These are phyloP conservation scores for Mycena metata DNA, from an alignment of 768 basidiomycete genomes.

Conservation along the genomic window DNA sequence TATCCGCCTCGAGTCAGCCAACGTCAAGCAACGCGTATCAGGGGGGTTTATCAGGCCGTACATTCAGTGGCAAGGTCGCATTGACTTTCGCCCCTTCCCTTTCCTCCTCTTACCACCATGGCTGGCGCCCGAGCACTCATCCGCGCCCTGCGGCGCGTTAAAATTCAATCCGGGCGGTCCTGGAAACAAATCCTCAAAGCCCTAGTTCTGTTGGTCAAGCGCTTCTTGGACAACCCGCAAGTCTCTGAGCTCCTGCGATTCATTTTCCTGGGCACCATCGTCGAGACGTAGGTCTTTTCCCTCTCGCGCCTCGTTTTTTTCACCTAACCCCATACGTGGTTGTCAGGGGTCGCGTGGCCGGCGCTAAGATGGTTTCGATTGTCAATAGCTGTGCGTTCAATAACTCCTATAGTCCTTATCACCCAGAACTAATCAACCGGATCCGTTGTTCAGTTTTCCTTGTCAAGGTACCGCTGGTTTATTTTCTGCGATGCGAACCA, in stretches of 20 bases:
- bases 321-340: constrained; percentile 16
- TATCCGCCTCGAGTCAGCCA: background rate
- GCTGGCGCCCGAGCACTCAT: constrained; percentile 9
- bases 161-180: constrained; percentile 21
- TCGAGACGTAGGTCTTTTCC: constrained; percentile 31
- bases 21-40: constrained; percentile 1
- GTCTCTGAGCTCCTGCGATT: constrained; percentile 35
- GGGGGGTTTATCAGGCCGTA: background rate
- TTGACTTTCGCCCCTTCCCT: background rate
- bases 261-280: constrained; percentile 38
- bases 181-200: constrained; percentile 29
- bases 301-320: background rate
- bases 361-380: constrained; percentile 38
- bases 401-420: background rate
- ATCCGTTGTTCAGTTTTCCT: constrained; percentile 32
- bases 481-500: background rate
- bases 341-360: constrained; percentile 33
- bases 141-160: constrained; percentile 24
- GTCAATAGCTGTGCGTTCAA: constrained; percentile 38
- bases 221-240: constrained; percentile 31
- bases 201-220: constrained; percentile 11
- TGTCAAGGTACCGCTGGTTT: constrained; percentile 27
- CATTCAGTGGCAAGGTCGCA: background rate
- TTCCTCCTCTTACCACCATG: constrained; percentile 23
- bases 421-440: background rate